Percentiles rank a stretch among this genome's conserved stretches.
Evolutionary conservation across 2,329 filamentous ascomycete species (phyloP).

Genomic region (Scedosporium dehoogii): DNA sequence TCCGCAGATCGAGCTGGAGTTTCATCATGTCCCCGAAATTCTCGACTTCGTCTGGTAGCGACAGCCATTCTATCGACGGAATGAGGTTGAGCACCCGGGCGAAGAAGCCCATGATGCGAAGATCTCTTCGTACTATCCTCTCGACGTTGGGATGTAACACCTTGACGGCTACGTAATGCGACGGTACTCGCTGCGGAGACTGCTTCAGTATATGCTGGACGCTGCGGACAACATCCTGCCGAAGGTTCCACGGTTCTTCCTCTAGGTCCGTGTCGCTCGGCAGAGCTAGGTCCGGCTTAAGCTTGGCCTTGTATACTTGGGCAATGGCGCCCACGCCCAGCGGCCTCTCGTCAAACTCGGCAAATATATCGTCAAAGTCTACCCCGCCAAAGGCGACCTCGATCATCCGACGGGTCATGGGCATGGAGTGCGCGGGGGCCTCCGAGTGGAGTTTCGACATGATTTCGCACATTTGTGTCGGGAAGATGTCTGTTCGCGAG

Average conservation of each 20-base stretch:
- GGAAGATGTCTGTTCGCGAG: slow-evolving; percentile 92
- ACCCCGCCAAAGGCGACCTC: slow-evolving; percentile 72
- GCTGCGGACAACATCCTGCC: slow-evolving; percentile 64
- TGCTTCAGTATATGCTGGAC: slow-evolving; percentile 83
- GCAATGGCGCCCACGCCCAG: slow-evolving; percentile 93
- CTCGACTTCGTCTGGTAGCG: slow-evolving; percentile 82
- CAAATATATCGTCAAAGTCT: slow-evolving; percentile 82
- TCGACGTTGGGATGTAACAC: slow-evolving; percentile 91
- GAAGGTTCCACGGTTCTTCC: slow-evolving; percentile 34
- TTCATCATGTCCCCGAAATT: slow-evolving; percentile 99
- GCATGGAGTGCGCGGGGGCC: slow-evolving; percentile 81
- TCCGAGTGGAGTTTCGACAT: slow-evolving; percentile 95
- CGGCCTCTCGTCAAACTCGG: slow-evolving; percentile 84
- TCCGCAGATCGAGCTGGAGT: slow-evolving; percentile 88
- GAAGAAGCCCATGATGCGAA: slow-evolving; percentile 91
- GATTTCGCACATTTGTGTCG: slow-evolving; percentile 77
- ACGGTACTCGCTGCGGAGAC: slow-evolving; percentile 75
- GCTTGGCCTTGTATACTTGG: slow-evolving; percentile 91
- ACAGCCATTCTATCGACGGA: slow-evolving; percentile 95
- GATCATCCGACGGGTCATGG: slow-evolving; percentile 69
- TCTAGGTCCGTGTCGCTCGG: slow-evolving; percentile 50
- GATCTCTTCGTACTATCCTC: slow-evolving; percentile 76
- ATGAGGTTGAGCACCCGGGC: slow-evolving; percentile 74
- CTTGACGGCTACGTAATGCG: slow-evolving; percentile 88
- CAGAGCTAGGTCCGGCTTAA: slow-evolving; percentile 67